These are phyloP conservation scores for Phialocephala subalpina DNA, from an alignment of 2,329 filamentous ascomycete species.

Conservation along the genomic window DNA sequence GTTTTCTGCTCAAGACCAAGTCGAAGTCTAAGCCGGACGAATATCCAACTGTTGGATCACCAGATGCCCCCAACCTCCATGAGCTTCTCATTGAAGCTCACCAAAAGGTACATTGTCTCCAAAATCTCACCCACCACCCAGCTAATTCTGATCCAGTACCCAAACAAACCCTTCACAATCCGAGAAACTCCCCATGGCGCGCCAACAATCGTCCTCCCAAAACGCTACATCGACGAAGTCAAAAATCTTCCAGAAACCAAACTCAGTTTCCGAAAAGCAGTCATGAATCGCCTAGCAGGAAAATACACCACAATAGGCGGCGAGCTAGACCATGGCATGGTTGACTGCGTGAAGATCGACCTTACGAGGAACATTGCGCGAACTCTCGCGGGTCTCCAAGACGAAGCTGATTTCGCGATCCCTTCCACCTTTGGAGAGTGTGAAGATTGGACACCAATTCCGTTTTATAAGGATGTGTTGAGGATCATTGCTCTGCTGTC, in stretches of 20 bases:
- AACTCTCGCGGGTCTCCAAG: conserved; percentile 23
- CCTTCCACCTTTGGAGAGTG: conserved; percentile 20
- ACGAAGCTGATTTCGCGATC: conserved; percentile 26
- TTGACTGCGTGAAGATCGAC: conserved; percentile 5
- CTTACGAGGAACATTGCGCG: conserved; percentile 27
- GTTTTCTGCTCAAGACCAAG: background rate
- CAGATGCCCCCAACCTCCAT: background rate
- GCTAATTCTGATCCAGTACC: background rate
- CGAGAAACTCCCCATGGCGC: background rate
- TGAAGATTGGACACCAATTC: conserved; percentile 42
- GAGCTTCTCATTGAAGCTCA: background rate
- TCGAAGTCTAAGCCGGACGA: background rate
- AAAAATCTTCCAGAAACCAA: conserved; percentile 11
- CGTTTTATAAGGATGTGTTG: conserved; percentile 44
- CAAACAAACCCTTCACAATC: background rate
- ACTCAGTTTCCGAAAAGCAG: background rate
- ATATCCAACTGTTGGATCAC: background rate
- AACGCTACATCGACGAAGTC: conserved; percentile 9
- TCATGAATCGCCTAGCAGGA: background rate
- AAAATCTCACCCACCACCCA: background rate
- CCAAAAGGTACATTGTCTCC: background rate
- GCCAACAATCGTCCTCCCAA: background rate
- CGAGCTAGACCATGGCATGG: background rate
- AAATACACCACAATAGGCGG: background rate
- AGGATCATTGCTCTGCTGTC: conserved; percentile 48